Base-by-base conservation (phyloP, 495 filamentous ascomycete species). In the Penicillium verhagenii region DNA sequence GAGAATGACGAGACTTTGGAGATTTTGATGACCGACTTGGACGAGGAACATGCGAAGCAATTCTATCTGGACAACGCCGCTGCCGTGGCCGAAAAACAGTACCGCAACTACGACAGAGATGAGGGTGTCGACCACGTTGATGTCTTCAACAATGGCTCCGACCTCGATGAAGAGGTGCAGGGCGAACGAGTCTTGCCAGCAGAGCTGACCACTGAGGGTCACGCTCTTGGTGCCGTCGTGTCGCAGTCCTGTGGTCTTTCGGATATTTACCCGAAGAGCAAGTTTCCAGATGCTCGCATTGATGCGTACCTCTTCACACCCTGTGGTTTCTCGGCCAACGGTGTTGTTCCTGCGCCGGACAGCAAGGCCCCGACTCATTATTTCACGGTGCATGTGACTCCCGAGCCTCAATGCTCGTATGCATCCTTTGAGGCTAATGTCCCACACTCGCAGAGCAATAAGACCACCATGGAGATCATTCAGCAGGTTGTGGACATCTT, bases 381-480 rank as follows among this genome's bases (percentile, higher is more conserved):
- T 72, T 99, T 96, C 79, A 99, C 93, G 2, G 95, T 99, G 39
- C 95, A 99, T 69, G 95, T 99, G 54, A 99, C 95, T 0, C 95
- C 95, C 1, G 95, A 99, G 78, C 89, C 94, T 28, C 84, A 95
- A 64, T 99, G 93, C 79, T 96, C 91, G n/a, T 99, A 96, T 65
- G 95, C 95, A 14, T 96, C 92, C 4, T 99, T 99, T 65, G 95
- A 99, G 79, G 97, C 95, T 59, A 97, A 99, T 59, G 95, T 99
- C 6, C 94, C 95, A n/a, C 85, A 90, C 50, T 83, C 84, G 20
- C 90, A 95, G 72, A 87, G 82, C 47, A 93, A 93, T 11, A 91
- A 92, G 60, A 85, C 91, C 64, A 96, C 93, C 20, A 85, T 84
- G 24, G 92, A 95, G 26, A 83, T 97, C 56, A 86, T 99, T 57